phyloP scores from a whole-genome alignment of 202 grass and related monocot genomes.

The Dendrocalamus latiflorus region DNA sequence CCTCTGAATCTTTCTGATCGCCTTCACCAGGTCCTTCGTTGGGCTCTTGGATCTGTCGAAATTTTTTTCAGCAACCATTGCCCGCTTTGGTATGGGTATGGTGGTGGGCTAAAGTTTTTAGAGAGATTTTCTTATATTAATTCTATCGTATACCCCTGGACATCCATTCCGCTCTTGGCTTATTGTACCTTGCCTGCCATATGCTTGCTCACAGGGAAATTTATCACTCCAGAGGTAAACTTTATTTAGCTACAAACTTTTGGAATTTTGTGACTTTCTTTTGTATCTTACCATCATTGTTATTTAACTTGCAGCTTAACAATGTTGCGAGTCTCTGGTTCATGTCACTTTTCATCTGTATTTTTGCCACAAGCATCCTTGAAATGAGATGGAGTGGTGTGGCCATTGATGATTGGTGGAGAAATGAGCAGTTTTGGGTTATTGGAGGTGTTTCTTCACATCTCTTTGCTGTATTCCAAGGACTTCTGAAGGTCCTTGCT shows the following conservation, averaged over 20 bases:
- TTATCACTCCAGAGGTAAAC: constrained; percentile 72
- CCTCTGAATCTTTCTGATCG: constrained; percentile 85
- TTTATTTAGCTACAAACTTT: neutral
- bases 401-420: constrained; percentile 77
- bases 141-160: constrained; percentile 79
- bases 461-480: constrained; percentile 74
- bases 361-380: constrained; percentile 58
- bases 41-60: constrained; percentile 76
- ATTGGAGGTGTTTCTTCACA: constrained; percentile 70
- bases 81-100: constrained; percentile 79
- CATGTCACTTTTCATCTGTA: constrained; percentile 83
- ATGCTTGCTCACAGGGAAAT: constrained; percentile 69
- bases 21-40: constrained; percentile 70
- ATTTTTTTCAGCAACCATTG: constrained; percentile 90
- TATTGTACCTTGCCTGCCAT: constrained; percentile 80
- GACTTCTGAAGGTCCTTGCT: constrained; percentile 64
- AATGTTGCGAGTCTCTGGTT: constrained; percentile 77
- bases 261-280: neutral
- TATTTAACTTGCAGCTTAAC: constrained; percentile 46
- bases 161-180: constrained; percentile 63
- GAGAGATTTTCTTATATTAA: constrained; percentile 74
- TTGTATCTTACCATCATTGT: neutral
- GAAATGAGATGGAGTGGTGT: constrained; percentile 90
- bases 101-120: constrained; percentile 62
- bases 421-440: constrained; percentile 89